These are phyloP conservation scores for Cymbopogon citratus DNA, from an alignment of 176 grass and related monocot genomes.

Conservation along the genomic window DNA sequence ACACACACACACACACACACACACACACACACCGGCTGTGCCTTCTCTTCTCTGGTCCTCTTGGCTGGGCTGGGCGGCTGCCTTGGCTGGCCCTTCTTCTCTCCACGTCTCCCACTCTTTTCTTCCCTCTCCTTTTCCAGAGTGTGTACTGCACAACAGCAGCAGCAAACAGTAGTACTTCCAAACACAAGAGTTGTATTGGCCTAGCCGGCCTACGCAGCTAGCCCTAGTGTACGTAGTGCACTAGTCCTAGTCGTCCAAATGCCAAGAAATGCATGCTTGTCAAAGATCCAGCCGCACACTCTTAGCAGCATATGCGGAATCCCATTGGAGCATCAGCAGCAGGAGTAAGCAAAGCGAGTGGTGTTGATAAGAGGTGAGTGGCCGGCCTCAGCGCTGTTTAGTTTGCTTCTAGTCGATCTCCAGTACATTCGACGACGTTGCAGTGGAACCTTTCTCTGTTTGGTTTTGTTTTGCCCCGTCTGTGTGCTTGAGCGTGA, in stretches of 20 bases:
- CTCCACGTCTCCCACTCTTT: constrained; percentile 30
- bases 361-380: constrained; percentile 41
- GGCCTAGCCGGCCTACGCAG: not conserved
- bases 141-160: too few relatives aligned
- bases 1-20: not conserved
- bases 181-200: not conserved
- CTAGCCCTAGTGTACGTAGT: not conserved
- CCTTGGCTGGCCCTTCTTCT: not conserved
- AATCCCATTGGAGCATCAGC: not conserved
- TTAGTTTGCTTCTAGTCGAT: not conserved
- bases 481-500: not conserved
- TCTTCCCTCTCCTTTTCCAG: not conserved
- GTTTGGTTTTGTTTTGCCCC: too few relatives aligned
- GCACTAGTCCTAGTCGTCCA: too few relatives aligned
- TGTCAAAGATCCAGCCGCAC: not conserved
- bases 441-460: not conserved
- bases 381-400: constrained; percentile 36
- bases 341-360: not conserved
- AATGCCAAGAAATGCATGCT: not conserved
- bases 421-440: not conserved
- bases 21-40: not conserved
- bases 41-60: not conserved
- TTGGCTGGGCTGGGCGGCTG: not conserved
- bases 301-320: not conserved
- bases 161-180: not conserved